Evolutionary conservation across 31 red algal genomes (phyloP), one percentile per base, ranked within the genome.

Genomic region (Pterothamnion heteromorphum): DNA sequence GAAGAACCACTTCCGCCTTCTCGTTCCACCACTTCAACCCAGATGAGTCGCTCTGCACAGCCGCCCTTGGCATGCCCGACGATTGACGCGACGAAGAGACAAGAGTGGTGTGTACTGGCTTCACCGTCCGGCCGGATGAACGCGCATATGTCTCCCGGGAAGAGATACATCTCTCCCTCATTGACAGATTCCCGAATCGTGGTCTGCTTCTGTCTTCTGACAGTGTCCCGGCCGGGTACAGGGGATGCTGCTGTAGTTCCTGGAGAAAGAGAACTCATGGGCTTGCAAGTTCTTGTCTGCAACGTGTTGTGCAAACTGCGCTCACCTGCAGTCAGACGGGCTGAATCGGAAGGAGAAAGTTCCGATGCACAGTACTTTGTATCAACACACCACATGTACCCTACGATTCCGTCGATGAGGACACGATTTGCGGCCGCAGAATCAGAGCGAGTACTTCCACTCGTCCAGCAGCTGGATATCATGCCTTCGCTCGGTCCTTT

Each of bases 71-170:
- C 1, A 86, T 86, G 36, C 2, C 41, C 24, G 34, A 86, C 30
- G 26, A 37, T 3, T 3, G 1, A 86, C 3, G 30, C 30, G 36
- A 86, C 82, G 82, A 86, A 36, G 36, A 36, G 3, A 37, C 2
- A 86, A 86, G 1, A 24, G 9, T 36, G 30, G 9, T 36, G 30
- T 86, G 3, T 2, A 3, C 82, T 37, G 26, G 18, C 36, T 3
- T 9, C 30, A 86, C 36, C 36, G 1, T 86, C 82, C 36, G 82
- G 82, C 36, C 82, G 30, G 82, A 86, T 2, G 36, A 86, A 86
- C 35, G 36, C 26, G 2, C 18, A 2, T 86, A 3, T 86, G 82
- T 86, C 82, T 37, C 82, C 82, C 3, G 1, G 82, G 36, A 32
- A 3, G 41, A 37, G 30, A 38, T 86, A 31, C 3, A 86, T 3